Evolutionary conservation across 306 rosid genomes (phyloP), one percentile per base, ranked within the genome.

Genomic region (Ormosia semicastrata): DNA sequence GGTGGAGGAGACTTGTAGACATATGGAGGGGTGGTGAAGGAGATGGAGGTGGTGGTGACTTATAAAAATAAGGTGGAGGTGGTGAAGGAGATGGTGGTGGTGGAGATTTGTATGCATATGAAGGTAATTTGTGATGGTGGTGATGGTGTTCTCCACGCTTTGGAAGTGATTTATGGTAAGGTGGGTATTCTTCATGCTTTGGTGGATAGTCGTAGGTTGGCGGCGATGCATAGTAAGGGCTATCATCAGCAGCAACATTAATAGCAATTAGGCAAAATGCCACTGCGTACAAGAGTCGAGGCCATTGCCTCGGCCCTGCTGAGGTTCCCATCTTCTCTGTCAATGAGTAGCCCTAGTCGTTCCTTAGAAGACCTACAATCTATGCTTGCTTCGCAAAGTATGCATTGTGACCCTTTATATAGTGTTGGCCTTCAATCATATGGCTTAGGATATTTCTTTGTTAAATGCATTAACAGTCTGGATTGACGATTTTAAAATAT

Each of bases 321-420:
- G 54, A 67, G 41, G 71, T 77, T 76, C 89, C 84, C 91, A 90
- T 76, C 17, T 86, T 30, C 84, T 79, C 14, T 58, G 18, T 67
- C 65, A 8, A 4, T 82, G 54, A 59, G 39, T 36, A 36, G 12
- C 46, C 10, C 11, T 60, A 11, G 6, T 54, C 5, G 12, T 46
- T 11, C n/a, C 65, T 46, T 49, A 53, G 37, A 67, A 56, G 44
- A 67, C 3, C 59, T 30, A 54, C 1, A 13, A 12, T 54, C 34
- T 53, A 9, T 73, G 13, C 37, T 56, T 84, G 78, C 43, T 66
- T 85, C 43, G 52, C 75, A 80, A 50, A 60, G 33, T 52, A 12
- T 56, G 66, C 52, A 24, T 65, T 59, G 2, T 11, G 41, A 53
- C 87, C 80, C 89, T 85, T 87, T 87, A 85, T 89, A 89, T 89